Evolutionary conservation across 2,329 filamentous ascomycete species (phyloP).

Genomic region (Colletotrichum plurivorum): DNA sequence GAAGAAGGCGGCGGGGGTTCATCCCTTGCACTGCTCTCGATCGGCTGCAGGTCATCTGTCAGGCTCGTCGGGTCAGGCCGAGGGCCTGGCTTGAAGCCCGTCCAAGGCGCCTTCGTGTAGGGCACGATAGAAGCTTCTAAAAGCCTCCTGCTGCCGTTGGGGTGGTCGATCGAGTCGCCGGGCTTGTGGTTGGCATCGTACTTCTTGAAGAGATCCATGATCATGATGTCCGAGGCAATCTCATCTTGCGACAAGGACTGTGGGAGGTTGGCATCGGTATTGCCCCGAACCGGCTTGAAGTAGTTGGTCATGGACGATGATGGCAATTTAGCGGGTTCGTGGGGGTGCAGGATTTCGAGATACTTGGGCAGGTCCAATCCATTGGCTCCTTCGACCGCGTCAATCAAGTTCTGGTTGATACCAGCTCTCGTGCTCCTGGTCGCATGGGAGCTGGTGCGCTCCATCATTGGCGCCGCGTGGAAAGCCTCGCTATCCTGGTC

Average conservation of each 20-base stretch:
- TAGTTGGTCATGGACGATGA: slow-evolving; percentile 71
- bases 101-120: slow-evolving; percentile 62
- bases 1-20: slow-evolving; percentile 46
- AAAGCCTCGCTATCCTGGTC: slow-evolving; percentile 63
- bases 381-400: slow-evolving; percentile 72
- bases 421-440: slow-evolving; percentile 74
- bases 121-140: slow-evolving; percentile 68
- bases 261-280: slow-evolving; percentile 70
- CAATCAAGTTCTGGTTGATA: slow-evolving; percentile 67
- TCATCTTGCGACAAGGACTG: slow-evolving; percentile 65
- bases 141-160: slow-evolving; percentile 67
- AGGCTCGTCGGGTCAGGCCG: slow-evolving; percentile 65
- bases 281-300: slow-evolving; percentile 69
- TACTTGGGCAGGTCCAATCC: slow-evolving; percentile 73
- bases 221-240: slow-evolving; percentile 67
- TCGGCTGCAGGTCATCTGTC: slow-evolving; percentile 65
- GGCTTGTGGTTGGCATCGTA: slow-evolving; percentile 68
- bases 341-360: slow-evolving; percentile 68
- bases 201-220: slow-evolving; percentile 71
- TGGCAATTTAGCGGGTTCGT: slow-evolving; percentile 71
- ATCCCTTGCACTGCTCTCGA: slow-evolving; percentile 59
- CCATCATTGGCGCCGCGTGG: slow-evolving; percentile 70
- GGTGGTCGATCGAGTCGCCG: slow-evolving; percentile 69
- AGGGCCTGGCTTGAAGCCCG: slow-evolving; percentile 62
- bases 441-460: slow-evolving; percentile 74